Evolutionary conservation across 1,139 yeast species (phyloP).

Genomic region (Debaryomyces singareniensis): DNA sequence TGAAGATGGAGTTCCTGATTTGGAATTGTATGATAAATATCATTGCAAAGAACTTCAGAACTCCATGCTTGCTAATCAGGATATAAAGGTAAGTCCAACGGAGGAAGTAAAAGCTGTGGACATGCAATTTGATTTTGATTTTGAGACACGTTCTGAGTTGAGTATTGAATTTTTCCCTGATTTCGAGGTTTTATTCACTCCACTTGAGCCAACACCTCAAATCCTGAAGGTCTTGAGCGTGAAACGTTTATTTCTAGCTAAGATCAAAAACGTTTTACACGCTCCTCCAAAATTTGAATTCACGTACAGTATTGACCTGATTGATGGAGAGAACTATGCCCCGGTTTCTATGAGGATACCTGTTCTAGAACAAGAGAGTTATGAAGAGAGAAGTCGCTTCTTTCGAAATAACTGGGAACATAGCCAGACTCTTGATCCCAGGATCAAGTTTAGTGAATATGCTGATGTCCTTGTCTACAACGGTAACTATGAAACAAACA

Average conservation of each 20-base stretch:
- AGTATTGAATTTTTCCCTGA: background rate
- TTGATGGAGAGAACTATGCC: conserved; percentile 4
- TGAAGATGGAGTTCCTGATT: too few species aligned
- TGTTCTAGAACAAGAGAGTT: conserved; percentile 4
- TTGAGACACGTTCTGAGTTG: background rate
- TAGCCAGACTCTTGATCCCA: conserved; percentile 1
- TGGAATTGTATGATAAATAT: background rate
- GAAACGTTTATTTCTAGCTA: background rate
- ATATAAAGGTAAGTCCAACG: too few species aligned
- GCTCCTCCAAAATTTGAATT: background rate
- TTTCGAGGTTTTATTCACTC: background rate
- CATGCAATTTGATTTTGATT: background rate
- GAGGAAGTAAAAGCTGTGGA: background rate
- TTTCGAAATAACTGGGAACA: background rate
- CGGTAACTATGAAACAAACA: conserved; percentile 3
- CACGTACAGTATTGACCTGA: background rate
- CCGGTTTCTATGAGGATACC: conserved; percentile 7
- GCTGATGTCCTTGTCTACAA: conserved; percentile 12
- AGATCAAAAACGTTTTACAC: background rate
- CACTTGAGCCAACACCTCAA: background rate
- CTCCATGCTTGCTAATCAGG: background rate
- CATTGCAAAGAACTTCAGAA: background rate
- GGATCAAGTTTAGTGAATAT: conserved; percentile 10
- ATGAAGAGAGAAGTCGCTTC: conserved; percentile 2
- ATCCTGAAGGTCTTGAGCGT: background rate